A percentile compares a stretch with the other conserved stretches of the same genome.
These are phyloP conservation scores for Starmerella apicola DNA, from an alignment of 805 yeast species.

Conservation along the genomic window DNA sequence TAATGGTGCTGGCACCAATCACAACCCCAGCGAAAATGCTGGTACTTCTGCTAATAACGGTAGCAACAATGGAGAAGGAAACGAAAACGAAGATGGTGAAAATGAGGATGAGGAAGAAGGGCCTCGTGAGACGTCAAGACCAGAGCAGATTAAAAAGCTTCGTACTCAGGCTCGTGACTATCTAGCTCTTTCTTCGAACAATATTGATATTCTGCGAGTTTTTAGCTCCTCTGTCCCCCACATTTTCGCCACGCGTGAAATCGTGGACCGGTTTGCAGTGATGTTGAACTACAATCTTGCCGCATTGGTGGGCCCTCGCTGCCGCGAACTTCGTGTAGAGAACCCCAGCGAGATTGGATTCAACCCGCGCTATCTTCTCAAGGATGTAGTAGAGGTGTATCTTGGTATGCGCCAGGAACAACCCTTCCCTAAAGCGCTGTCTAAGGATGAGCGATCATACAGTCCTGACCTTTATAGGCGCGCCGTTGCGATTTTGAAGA, in stretches of 20 bases:
- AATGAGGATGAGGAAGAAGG: constrained; percentile 43
- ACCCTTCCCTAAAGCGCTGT: constrained; percentile 65
- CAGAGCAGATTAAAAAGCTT: constrained; percentile 38
- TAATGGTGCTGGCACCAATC: background rate
- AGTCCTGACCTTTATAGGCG: constrained; percentile 50
- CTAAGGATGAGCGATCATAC: constrained; percentile 88
- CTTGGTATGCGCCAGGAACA: constrained; percentile 53
- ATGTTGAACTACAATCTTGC: constrained; percentile 88
- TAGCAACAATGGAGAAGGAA: background rate
- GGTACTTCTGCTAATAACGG: background rate
- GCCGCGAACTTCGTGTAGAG: constrained; percentile 73
- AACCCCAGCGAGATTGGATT: constrained; percentile 75
- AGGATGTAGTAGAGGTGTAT: constrained; percentile 61
- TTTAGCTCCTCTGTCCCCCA: constrained; percentile 79
- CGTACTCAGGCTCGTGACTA: constrained; percentile 72
- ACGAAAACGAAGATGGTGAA: constrained; percentile 31
- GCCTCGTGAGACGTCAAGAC: constrained; percentile 18
- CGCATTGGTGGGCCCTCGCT: constrained; percentile 91
- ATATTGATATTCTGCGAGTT: constrained; percentile 62
- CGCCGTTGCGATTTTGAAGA: constrained; percentile 54
- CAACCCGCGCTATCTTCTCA: constrained; percentile 61
- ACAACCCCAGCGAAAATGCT: background rate
- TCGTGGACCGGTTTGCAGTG: constrained; percentile 87
- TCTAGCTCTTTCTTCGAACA: constrained; percentile 71
- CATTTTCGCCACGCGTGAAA: constrained; percentile 76